phyloP scores from a whole-genome alignment of 345 rosid genomes.

The Pugionium dolabratum region DNA sequence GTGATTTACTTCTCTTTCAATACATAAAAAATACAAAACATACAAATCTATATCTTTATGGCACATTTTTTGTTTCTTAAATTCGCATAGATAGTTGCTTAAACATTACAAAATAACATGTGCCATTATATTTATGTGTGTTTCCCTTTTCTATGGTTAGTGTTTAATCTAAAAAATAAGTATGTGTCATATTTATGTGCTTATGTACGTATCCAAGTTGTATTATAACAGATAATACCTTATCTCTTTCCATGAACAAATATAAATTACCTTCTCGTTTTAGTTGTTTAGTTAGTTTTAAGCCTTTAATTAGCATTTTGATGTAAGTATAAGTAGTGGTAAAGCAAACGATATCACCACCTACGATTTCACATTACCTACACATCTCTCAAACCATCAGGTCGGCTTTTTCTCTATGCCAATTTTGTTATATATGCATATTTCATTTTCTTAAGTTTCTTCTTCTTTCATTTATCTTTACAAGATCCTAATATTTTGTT shows the following conservation, averaged over 20 bases:
- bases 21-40: too few relatives aligned
- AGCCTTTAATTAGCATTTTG: neutral
- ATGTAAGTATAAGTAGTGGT: slow-evolving; percentile 17
- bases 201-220: neutral
- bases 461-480: neutral
- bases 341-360: neutral
- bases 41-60: too few relatives aligned
- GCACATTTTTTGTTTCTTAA: too few relatives aligned
- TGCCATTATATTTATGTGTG: too few relatives aligned
- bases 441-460: neutral
- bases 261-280: neutral
- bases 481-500: neutral
- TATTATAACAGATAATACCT: slow-evolving; percentile 1
- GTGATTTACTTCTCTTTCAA: too few relatives aligned
- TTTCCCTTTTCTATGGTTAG: too few relatives aligned
- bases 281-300: neutral
- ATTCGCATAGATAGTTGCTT: too few relatives aligned
- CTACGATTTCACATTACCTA: neutral
- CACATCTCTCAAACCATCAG: slow-evolving; percentile 2
- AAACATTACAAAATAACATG: too few relatives aligned
- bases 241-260: neutral
- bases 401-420: neutral
- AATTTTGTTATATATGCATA: neutral
- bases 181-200: neutral
- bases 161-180: too few relatives aligned